Conservation (phyloP, 2,329 filamentous ascomycete genomes). For the Colletotrichum zoysiae region DNA sequence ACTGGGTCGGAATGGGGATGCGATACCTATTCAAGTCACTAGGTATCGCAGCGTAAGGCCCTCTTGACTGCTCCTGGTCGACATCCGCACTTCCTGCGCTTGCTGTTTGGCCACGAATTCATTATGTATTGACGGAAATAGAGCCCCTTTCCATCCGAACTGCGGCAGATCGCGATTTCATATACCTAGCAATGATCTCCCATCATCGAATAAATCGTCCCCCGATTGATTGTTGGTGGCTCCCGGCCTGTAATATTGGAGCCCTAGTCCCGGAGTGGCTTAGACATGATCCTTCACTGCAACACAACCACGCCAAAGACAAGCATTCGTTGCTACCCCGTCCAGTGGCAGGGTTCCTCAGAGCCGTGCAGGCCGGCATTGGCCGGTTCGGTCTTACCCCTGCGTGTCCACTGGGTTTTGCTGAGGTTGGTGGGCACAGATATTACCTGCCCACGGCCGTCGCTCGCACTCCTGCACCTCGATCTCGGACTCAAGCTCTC, state of each 20-base stretch:
- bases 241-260: neutral
- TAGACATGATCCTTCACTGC: neutral
- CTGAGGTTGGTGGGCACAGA: slow-evolving; percentile 19
- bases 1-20: no score
- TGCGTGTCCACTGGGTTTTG: neutral
- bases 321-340: neutral
- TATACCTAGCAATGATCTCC: neutral
- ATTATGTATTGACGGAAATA: no score
- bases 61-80: no score
- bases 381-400: slow-evolving; percentile 18
- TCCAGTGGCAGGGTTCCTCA: neutral
- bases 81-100: no score
- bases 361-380: neutral
- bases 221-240: neutral
- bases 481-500: slow-evolving; percentile 16
- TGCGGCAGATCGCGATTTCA: neutral
- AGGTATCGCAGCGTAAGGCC: no score
- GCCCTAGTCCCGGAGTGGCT: neutral
- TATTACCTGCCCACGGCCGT: slow-evolving; percentile 1
- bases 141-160: no score
- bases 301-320: neutral
- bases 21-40: no score
- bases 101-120: neutral
- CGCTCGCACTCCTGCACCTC: slow-evolving; percentile 22
- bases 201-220: neutral